Percentiles rank a stretch among this genome's conserved stretches.
Evolutionary conservation across 352 stramenopile genomes (phyloP).

Genomic region (Peronospora tabacina): DNA sequence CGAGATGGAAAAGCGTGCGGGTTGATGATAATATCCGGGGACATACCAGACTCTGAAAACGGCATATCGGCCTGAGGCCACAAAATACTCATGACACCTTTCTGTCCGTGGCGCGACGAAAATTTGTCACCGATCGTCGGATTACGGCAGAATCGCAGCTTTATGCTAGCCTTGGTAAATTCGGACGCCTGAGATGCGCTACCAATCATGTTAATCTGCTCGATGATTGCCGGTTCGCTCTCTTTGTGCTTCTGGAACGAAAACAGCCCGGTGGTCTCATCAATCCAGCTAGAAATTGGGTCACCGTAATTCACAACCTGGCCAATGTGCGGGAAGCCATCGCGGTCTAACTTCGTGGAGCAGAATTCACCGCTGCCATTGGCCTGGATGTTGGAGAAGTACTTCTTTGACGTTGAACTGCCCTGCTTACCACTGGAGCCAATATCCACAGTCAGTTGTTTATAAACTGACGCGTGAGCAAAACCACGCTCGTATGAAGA

Average conservation of each 20-base stretch:
- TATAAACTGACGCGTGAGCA: slow-evolving; percentile 97
- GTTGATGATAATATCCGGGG: slow-evolving; percentile 99
- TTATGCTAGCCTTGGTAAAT: slow-evolving; percentile 90
- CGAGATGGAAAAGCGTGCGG: slow-evolving; percentile 96
- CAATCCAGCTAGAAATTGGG: slow-evolving; percentile 93
- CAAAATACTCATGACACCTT: slow-evolving; percentile 98
- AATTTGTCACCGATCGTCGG: slow-evolving; percentile 99
- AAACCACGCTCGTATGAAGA: slow-evolving; percentile 97
- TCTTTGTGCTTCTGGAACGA: slow-evolving; percentile 97
- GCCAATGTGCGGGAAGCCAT: slow-evolving; percentile 96
- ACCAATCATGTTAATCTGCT: slow-evolving; percentile 89
- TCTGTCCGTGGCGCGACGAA: slow-evolving; percentile 97
- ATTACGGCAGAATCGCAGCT: slow-evolving; percentile 97
- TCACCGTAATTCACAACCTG: slow-evolving; percentile 92
- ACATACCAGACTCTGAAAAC: slow-evolving; percentile 98
- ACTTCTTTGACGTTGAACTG: slow-evolving; percentile 71
- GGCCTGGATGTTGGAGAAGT: slow-evolving; percentile 90
- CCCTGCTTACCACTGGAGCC: slow-evolving; percentile 55
- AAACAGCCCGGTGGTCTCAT: slow-evolving; percentile 89
- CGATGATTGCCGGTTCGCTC: slow-evolving; percentile 94
- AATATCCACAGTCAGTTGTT: slow-evolving; percentile 94
- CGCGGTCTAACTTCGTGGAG: slow-evolving; percentile 86
- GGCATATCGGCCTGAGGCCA: slow-evolving; percentile 99
- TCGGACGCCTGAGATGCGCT: slow-evolving; percentile 57
- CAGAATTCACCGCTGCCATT: slow-evolving; percentile 56